Conservation (phyloP, 805 yeast genomes). For the Cyberlindnera sargentensis region DNA sequence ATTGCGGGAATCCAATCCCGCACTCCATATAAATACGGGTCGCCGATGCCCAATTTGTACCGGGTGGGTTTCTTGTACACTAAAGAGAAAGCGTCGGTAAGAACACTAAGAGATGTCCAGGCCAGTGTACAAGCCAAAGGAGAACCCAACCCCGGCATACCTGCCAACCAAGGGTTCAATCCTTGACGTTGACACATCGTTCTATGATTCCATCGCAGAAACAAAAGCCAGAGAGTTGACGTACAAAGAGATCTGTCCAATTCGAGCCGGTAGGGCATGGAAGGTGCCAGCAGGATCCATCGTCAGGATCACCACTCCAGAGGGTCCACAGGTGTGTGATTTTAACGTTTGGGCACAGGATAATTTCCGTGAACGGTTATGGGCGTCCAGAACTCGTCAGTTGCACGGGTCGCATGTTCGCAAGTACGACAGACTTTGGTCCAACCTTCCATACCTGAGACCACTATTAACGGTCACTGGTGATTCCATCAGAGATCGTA, state of each 20-base stretch:
- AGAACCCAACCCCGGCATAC: slow-evolving; percentile 46
- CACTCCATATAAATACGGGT: neutral
- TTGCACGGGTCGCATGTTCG: slow-evolving; percentile 57
- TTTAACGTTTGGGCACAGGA: slow-evolving; percentile 56
- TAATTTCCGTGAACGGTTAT: slow-evolving; percentile 56
- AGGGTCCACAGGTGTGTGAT: slow-evolving; percentile 69
- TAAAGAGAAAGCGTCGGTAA: no score
- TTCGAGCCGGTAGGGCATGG: slow-evolving; percentile 55
- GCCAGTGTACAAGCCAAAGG: slow-evolving; percentile 20
- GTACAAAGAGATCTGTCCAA: slow-evolving; percentile 38
- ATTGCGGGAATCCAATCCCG: slow-evolving; percentile 10
- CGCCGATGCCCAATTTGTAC: no score
- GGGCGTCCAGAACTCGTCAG: slow-evolving; percentile 68
- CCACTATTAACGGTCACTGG: slow-evolving; percentile 59
- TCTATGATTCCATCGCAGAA: slow-evolving; percentile 39
- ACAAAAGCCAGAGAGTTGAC: slow-evolving; percentile 35
- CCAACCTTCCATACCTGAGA: slow-evolving; percentile 56
- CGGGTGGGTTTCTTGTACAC: no score
- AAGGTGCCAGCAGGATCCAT: slow-evolving; percentile 55
- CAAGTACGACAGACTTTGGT: slow-evolving; percentile 57
- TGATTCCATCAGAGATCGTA: slow-evolving; percentile 51
- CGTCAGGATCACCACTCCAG: slow-evolving; percentile 54
- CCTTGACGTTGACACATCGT: slow-evolving; percentile 40
- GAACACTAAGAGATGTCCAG: slow-evolving; percentile 5
- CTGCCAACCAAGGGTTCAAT: slow-evolving; percentile 49